Evolutionary conservation across 208 protist species (phyloP).

Genomic region (Naegleria lovaniensis): DNA sequence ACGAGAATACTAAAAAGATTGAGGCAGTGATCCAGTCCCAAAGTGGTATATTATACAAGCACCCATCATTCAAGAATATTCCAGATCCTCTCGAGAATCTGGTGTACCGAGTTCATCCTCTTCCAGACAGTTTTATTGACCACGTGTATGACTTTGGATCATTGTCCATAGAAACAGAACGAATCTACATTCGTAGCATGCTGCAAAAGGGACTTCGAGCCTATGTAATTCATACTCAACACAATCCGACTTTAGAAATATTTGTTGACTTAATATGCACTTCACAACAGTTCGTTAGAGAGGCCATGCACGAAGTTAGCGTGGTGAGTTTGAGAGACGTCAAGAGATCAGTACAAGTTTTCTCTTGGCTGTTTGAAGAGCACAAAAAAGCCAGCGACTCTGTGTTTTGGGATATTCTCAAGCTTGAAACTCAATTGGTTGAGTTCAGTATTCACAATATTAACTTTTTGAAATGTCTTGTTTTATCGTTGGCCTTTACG

Average conservation of each 20-base stretch:
- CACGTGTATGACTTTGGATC: conserved; percentile 61
- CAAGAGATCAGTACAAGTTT: conserved; percentile 10
- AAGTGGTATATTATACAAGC: neutral
- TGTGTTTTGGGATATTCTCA: neutral
- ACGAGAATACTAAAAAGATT: neutral
- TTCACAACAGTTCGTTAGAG: conserved; percentile 8
- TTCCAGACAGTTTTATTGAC: conserved; percentile 52
- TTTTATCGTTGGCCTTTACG: neutral
- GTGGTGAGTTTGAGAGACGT: conserved; percentile 37
- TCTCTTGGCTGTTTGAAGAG: conserved; percentile 1
- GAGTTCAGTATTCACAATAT: neutral
- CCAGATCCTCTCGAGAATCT: conserved; percentile 37
- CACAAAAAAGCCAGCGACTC: neutral
- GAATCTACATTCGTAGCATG: conserved; percentile 47
- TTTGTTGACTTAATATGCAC: conserved; percentile 12
- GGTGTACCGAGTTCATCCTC: conserved; percentile 59
- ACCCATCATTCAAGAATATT: neutral
- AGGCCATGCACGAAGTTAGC: conserved; percentile 16
- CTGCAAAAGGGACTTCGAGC: conserved; percentile 6
- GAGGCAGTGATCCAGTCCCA: neutral
- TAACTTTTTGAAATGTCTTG: neutral
- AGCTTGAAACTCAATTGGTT: neutral
- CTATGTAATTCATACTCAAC: neutral
- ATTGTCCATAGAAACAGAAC: conserved; percentile 39
- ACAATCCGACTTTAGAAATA: neutral